These are phyloP conservation scores for Kodamaea sp. DNA, from an alignment of 1,139 yeast genomes.

Conservation along the genomic window DNA sequence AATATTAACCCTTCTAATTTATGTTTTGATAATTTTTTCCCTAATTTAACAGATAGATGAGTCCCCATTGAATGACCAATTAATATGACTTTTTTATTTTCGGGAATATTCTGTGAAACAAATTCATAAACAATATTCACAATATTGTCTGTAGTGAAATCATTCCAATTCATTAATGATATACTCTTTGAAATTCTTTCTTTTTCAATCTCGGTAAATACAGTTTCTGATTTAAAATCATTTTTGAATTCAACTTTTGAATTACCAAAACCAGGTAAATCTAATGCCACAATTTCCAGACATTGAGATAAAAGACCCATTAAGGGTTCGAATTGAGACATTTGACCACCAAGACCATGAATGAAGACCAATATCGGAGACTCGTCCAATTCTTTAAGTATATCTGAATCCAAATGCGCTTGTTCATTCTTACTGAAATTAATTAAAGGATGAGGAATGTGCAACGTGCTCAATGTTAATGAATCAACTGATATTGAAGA, in stretches of 20 bases:
- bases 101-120: slow-evolving; percentile 37
- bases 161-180: slow-evolving; percentile 35
- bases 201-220: slow-evolving; percentile 25
- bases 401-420: slow-evolving; percentile 15
- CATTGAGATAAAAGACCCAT: slow-evolving; percentile 65
- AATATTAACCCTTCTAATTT: slow-evolving; percentile 46
- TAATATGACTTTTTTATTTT: slow-evolving; percentile 49
- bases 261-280: slow-evolving; percentile 75
- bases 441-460: slow-evolving; percentile 52
- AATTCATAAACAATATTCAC: slow-evolving; percentile 44
- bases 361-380: slow-evolving; percentile 60
- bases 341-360: slow-evolving; percentile 79
- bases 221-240: slow-evolving; percentile 20
- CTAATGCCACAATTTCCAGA: slow-evolving; percentile 59
- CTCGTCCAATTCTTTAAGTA: slow-evolving; percentile 36
- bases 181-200: slow-evolving; percentile 29
- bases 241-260: slow-evolving; percentile 29
- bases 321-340: slow-evolving; percentile 66
- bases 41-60: slow-evolving; percentile 48
- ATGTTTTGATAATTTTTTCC: slow-evolving; percentile 35
- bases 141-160: slow-evolving; percentile 47
- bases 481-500: slow-evolving; percentile 28
- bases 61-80: slow-evolving; percentile 81
- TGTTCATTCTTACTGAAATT: slow-evolving; percentile 42
- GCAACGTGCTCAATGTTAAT: slow-evolving; percentile 40